A percentile compares a stretch with the other conserved stretches of the same genome.
Evolutionary conservation across 192 early-diverging fungal genomes (phyloP).

Genomic region (Thoreauomyces humboldtii): DNA sequence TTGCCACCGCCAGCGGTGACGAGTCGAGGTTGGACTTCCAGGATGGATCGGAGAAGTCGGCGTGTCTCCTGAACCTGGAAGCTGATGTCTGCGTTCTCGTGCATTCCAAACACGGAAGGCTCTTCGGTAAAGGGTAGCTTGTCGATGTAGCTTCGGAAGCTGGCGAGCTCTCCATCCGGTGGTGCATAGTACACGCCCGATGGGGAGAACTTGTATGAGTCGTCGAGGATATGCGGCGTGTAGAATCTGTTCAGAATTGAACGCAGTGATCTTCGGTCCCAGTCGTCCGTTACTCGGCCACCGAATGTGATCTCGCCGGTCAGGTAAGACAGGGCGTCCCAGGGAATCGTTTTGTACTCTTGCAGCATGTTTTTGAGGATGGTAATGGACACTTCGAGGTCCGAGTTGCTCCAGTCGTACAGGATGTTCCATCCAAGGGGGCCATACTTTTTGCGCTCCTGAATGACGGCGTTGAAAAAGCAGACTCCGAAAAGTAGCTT

Average conservation of each 20-base stretch:
- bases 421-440: slow-evolving; percentile 63
- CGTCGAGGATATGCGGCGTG: slow-evolving; percentile 47
- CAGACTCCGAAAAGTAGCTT: slow-evolving; percentile 64
- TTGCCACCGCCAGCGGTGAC: slow-evolving; percentile 43
- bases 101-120: slow-evolving; percentile 65
- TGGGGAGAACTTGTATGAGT: slow-evolving; percentile 50
- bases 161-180: slow-evolving; percentile 47
- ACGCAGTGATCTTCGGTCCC: slow-evolving; percentile 54
- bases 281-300: slow-evolving; percentile 64
- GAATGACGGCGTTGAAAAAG: slow-evolving; percentile 65
- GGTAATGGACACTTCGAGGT: slow-evolving; percentile 53
- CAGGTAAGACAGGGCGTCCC: slow-evolving; percentile 59
- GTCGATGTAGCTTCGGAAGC: slow-evolving; percentile 54
- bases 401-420: slow-evolving; percentile 60
- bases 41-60: slow-evolving; percentile 48
- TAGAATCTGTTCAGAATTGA: slow-evolving; percentile 56
- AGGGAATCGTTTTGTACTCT: slow-evolving; percentile 51
- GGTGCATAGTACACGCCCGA: slow-evolving; percentile 57
- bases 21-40: slow-evolving; percentile 60
- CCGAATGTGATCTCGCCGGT: slow-evolving; percentile 64
- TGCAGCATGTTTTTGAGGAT: slow-evolving; percentile 51
- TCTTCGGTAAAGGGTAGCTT: slow-evolving; percentile 57
- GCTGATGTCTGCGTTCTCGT: slow-evolving; percentile 67
- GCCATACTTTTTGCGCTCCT: slow-evolving; percentile 63
- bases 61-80: slow-evolving; percentile 60